Evolutionary conservation across 441 rosid genomes (phyloP), one percentile per base, ranked within the genome.

Genomic region (Jatropha multifida): DNA sequence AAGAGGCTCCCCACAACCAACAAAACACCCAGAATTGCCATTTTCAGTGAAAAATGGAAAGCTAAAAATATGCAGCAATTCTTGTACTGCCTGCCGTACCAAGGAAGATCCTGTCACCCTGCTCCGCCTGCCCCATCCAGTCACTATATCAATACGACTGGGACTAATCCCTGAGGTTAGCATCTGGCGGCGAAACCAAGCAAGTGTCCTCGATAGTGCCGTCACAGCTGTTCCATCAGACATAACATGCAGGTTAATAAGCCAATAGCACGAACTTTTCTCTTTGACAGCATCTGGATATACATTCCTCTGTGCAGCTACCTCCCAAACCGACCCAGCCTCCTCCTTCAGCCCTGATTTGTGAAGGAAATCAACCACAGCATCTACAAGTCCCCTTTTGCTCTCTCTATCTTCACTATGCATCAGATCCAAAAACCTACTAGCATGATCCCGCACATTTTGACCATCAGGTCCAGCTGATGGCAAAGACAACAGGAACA

Each of bases 391-490:
- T 58, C 98, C 98, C 79, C 97, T 85, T 84, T 94, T 94, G 87
- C 97, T 92, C 87, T 94, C 97, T 77, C 94, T 90, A 79, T 94
- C 97, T 84, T 94, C 97, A 65, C 95, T 89, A 81, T 86, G 98
- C 94, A 92, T 91, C 82, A 86, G 77, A 78, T 92, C 92, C 81
- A 94, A 80, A 87, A 94, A 94, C 76, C 70, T 88, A 77, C 88
- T 79, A 55, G 81, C 89, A 64, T 94, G 97, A 75, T 88, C 88
- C 60, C 90, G 81, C 73, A 92, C 97, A 72, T 94, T 94, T 79
- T 85, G 92, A 76, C 98, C 97, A 77, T 94, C 94, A 12, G 97
- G 94, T 74, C 94, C 91, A 5, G 97, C 85, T 59, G 92, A 78
- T 6, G 97, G 97, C 90, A 92, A 84, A 54, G 92, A 87, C 55